Percentiles rank a stretch among this genome's conserved stretches.
phyloP scores from a whole-genome alignment of 2,329 filamentous ascomycete species.

The Lasiodiplodia hormozganensis region DNA sequence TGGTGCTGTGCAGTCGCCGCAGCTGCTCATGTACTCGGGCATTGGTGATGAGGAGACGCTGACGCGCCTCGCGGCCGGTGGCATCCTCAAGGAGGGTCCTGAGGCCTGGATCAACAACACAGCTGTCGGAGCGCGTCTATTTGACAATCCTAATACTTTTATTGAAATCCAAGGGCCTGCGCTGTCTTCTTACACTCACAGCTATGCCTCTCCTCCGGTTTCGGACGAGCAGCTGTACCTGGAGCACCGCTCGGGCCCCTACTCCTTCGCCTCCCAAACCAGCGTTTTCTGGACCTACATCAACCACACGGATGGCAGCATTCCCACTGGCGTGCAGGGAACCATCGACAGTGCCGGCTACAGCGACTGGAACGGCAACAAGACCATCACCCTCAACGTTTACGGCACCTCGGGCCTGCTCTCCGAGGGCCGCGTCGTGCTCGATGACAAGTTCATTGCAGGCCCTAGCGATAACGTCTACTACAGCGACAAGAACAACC shows the following conservation, averaged over 20 bases:
- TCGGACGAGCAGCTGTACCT: slow-evolving; percentile 57
- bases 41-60: slow-evolving; percentile 39
- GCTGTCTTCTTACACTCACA: slow-evolving; percentile 57
- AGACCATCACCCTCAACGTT: slow-evolving; percentile 63
- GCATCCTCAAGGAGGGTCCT: slow-evolving; percentile 44
- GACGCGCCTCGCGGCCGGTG: slow-evolving; percentile 42
- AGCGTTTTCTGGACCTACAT: slow-evolving; percentile 61
- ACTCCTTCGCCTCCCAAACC: slow-evolving; percentile 61
- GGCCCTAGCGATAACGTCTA: slow-evolving; percentile 48
- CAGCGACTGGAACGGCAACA: slow-evolving; percentile 47
- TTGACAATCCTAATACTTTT: slow-evolving; percentile 64
- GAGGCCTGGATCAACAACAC: slow-evolving; percentile 59
- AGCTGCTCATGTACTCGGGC: slow-evolving; percentile 50
- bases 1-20: slow-evolving; percentile 41
- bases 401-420: slow-evolving; percentile 64
- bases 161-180: slow-evolving; percentile 54
- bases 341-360: slow-evolving; percentile 60
- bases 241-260: slow-evolving; percentile 57
- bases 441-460: slow-evolving; percentile 54
- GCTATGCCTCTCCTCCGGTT: slow-evolving; percentile 53
- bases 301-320: slow-evolving; percentile 45
- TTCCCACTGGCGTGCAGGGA: slow-evolving; percentile 57
- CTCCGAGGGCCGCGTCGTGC: slow-evolving; percentile 56
- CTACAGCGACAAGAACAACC: slow-evolving; percentile 51
- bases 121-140: slow-evolving; percentile 58